phyloP scores from a whole-genome alignment of 2,329 filamentous ascomycete genomes.

The Pseudogymnoascus sp. region DNA sequence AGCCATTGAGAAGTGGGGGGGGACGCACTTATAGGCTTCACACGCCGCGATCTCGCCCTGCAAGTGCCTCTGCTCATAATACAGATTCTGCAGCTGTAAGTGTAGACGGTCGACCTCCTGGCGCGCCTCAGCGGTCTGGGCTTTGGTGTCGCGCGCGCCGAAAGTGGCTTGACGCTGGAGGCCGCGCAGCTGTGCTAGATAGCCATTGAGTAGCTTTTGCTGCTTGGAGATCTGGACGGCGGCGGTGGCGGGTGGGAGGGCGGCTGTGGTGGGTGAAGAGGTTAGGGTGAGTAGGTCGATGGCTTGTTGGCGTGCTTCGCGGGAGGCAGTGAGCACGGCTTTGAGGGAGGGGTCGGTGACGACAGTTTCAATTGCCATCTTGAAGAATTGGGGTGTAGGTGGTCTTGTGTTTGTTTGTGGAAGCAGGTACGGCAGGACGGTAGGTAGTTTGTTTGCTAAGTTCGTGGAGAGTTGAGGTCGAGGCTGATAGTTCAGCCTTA shows the following conservation, averaged over 20 bases:
- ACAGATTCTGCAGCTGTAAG: constrained; percentile 87
- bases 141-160: constrained; percentile 75
- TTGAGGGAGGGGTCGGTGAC: constrained; percentile 58
- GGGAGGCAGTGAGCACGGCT: constrained; percentile 63
- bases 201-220: constrained; percentile 72
- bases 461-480: constrained; percentile 1
- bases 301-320: constrained; percentile 64
- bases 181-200: constrained; percentile 71
- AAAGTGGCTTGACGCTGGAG: constrained; percentile 77
- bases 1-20: background rate
- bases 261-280: constrained; percentile 38
- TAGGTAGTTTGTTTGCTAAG: constrained; percentile 3
- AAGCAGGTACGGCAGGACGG: background rate
- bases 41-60: constrained; percentile 85
- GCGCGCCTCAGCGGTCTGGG: constrained; percentile 74
- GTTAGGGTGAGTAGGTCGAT: constrained; percentile 58
- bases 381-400: background rate
- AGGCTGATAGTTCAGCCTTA: constrained; percentile 8
- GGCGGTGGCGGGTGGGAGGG: constrained; percentile 38
- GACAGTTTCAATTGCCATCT: constrained; percentile 48
- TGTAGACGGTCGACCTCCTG: constrained; percentile 89
- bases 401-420: background rate
- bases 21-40: constrained; percentile 77
- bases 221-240: constrained; percentile 59
- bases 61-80: constrained; percentile 90